Evolutionary conservation across 169 alveolate species (phyloP).

Genomic region (Eimeria falciformis): DNA sequence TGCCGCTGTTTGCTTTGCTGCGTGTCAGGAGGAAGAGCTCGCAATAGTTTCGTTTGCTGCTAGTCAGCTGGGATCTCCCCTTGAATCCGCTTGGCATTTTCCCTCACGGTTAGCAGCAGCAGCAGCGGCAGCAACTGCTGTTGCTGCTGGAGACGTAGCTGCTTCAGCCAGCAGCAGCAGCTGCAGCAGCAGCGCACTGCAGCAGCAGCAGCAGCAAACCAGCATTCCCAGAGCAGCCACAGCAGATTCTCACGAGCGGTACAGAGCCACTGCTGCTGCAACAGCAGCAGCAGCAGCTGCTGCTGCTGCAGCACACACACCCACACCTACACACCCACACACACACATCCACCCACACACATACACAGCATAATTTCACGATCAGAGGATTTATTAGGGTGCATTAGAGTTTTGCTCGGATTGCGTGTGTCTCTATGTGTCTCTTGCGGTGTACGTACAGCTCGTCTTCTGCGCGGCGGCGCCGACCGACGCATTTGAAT

Average conservation of each 20-base stretch:
- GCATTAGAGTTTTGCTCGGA: neutral
- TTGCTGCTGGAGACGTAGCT: conserved; percentile 55
- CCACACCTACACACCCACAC: no score
- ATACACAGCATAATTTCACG: no score
- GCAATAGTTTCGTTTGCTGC: conserved; percentile 56
- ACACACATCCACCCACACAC: no score
- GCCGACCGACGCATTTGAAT: conserved; percentile 50
- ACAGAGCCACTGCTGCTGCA: conserved; percentile 59
- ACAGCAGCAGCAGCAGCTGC: conserved; percentile 49
- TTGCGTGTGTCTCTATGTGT: neutral
- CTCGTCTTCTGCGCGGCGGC: conserved; percentile 50
- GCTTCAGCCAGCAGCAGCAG: conserved; percentile 28
- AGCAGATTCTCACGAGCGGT: conserved; percentile 69
- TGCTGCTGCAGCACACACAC: conserved; percentile 65
- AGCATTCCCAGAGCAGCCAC: conserved; percentile 63
- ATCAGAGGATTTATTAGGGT: neutral
- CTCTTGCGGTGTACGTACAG: conserved; percentile 41
- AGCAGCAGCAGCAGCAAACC: conserved; percentile 70
- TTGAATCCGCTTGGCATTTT: conserved; percentile 43
- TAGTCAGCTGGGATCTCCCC: conserved; percentile 47
- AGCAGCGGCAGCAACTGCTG: conserved; percentile 63
- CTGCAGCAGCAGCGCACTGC: conserved; percentile 23
- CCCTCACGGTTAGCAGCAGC: conserved; percentile 52
- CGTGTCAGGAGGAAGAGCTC: conserved; percentile 59
- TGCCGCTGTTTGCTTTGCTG: conserved; percentile 4